Evolutionary conservation across 106 monocot species (phyloP).

Genomic region (Platanthera guangdongensis): DNA sequence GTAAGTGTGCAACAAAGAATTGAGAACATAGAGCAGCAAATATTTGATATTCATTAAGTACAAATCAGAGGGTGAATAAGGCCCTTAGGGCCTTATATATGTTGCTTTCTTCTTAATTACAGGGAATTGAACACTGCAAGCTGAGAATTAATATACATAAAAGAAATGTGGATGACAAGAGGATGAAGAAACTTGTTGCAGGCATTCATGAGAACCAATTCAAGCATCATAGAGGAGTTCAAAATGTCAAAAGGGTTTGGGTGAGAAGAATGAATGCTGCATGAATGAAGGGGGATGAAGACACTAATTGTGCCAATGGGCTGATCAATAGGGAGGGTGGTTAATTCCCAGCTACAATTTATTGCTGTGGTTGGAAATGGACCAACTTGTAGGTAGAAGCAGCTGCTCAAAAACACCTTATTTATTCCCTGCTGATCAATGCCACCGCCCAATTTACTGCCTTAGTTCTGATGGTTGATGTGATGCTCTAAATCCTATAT

Average conservation of each 20-base stretch:
- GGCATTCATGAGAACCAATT: background rate
- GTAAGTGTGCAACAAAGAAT: background rate
- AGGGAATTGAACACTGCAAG: background rate
- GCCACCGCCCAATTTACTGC: background rate
- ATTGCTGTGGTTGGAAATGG: constrained; percentile 1
- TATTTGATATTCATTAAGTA: too few relatives aligned
- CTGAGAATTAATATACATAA: background rate
- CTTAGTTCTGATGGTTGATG: constrained; percentile 1
- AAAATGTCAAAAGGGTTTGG: background rate
- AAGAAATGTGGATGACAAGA: background rate
- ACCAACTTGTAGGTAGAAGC: constrained; percentile 3
- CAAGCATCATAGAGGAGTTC: background rate
- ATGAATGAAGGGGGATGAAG: background rate
- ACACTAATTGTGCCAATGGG: background rate
- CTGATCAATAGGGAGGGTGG: background rate
- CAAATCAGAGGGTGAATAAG: too few relatives aligned
- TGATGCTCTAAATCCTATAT: background rate
- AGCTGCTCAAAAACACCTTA: background rate
- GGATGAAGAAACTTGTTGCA: background rate
- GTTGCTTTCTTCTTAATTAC: too few relatives aligned
- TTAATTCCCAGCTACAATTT: background rate
- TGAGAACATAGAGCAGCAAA: background rate
- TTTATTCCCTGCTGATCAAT: background rate
- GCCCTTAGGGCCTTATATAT: too few relatives aligned
- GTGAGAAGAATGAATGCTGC: background rate